Percentiles rank a stretch among this genome's conserved stretches.
These are phyloP conservation scores for Dictyophora rubrovolvata DNA, from an alignment of 768 basidiomycete species.

Conservation along the genomic window DNA sequence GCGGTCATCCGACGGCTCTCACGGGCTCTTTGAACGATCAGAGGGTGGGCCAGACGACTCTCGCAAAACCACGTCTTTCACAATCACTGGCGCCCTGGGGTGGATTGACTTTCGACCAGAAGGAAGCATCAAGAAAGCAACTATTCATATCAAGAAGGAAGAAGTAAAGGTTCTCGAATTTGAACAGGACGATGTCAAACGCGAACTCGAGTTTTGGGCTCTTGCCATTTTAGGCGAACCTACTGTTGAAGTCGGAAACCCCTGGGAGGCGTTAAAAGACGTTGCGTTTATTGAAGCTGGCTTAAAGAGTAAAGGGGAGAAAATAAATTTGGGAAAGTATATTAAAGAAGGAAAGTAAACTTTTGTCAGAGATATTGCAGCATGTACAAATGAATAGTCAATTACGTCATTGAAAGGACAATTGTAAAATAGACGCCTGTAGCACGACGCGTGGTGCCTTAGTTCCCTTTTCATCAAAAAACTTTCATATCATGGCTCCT, in stretches of 20 bases:
- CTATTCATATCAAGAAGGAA: slow-evolving; percentile 27
- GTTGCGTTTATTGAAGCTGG: slow-evolving; percentile 74
- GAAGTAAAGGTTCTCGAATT: slow-evolving; percentile 38
- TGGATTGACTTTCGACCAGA: slow-evolving; percentile 40
- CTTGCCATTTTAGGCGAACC: slow-evolving; percentile 36
- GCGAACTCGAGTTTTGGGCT: slow-evolving; percentile 52
- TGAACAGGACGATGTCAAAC: slow-evolving; percentile 39
- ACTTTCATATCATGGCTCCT: neutral
- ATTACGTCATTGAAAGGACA: neutral
- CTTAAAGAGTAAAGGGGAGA: slow-evolving; percentile 51
- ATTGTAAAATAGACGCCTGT: too few relatives aligned
- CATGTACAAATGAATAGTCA: neutral
- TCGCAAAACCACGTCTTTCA: slow-evolving; percentile 26
- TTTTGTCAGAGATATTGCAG: neutral
- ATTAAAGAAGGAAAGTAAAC: slow-evolving; percentile 11
- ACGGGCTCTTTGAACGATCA: slow-evolving; percentile 56
- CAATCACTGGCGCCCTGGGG: slow-evolving; percentile 54
- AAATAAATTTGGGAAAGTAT: slow-evolving; percentile 41
- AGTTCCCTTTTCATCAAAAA: too few relatives aligned
- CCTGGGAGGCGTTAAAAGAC: slow-evolving; percentile 55
- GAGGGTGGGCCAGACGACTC: slow-evolving; percentile 43
- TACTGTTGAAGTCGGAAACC: slow-evolving; percentile 49
- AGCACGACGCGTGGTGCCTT: too few relatives aligned
- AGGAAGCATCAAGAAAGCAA: slow-evolving; percentile 25
- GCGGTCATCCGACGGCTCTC: slow-evolving; percentile 36